Evolutionary conservation across 768 basidiomycete genomes (phyloP), one percentile per base, ranked within the genome.

Genomic region (Boletus speciosus): DNA sequence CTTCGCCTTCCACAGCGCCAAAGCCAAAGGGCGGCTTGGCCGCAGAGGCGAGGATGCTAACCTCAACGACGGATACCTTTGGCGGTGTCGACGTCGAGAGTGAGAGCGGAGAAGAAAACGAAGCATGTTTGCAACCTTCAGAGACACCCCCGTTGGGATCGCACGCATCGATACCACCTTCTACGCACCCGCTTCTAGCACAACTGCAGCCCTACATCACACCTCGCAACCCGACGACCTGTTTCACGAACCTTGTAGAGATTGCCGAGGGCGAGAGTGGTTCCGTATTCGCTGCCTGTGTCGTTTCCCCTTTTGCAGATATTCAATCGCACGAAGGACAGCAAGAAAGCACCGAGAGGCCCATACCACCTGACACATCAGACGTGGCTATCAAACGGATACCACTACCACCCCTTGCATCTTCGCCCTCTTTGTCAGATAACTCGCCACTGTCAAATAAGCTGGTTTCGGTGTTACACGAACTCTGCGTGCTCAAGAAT

Each of bases 251-350:
- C 56, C 72, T 91, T 43, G 80, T 79, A 50, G 90, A 91, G 71
- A 85, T 93, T 29, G 90, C 88, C 0, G 87, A 92, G 66, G 90
- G 91, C 32, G 90, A 92, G 64, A 86, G 81, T 39, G 91, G 91
- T 5, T 84, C 81, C 2, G 87, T 93, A 19, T 82, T 72, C 54
- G 73, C 76, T 15, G 80, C 78, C 2, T 65, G 67, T 27, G 66
- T 77, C 6, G 41, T 19, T 15, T 31, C 57, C 11, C 60, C 52
- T 4, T 47, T 38, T 64, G 68, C 49, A 11, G 46, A 51, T 11
- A 29, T 32, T 8, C 42, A 1, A 9, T 23, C 49, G n/a, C 37
- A 43, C 8, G 45, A 31, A 14, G 46, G 31, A 32, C 37, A 21
- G 25, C 43, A 48, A 38, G 37, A 12, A 35, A 14, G 25, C 23